Base-by-base conservation (phyloP, 805 yeast genomes). In the Pichia nakasei region DNA sequence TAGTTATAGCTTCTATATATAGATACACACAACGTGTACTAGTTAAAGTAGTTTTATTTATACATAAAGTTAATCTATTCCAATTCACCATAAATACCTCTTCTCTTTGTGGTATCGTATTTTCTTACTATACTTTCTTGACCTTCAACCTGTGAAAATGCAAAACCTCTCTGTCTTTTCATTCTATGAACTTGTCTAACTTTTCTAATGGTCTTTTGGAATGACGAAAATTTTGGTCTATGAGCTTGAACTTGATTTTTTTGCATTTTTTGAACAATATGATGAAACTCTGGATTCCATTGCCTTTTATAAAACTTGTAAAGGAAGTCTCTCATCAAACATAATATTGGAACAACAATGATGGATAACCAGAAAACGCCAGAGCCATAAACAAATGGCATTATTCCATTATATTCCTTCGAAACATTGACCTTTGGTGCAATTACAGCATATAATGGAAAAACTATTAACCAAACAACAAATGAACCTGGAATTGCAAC, bases 111-210 rank as follows among this genome's bases (percentile, higher is more conserved):
- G 3, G 97, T 91, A 63, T 93, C 98, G 57, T 93, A 93, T 69
- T 94, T 86, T 56, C 97, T 76, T 39, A 93, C 82, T 48, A 93
- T 76, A 58, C 81, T 80, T 52, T 88, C 96, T 65, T 89, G 96
- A 32, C 95, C 95, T 60, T 85, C 96, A 38, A 85, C 88, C 63
- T 93, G 97, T 7, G 97, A 88, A 57, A 93, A 93, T 2, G 99
- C 99, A 70, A 86, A 93, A 6, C 99, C 99, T 65, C 97, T 80
- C 66, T 93, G 98, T 58, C 93, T 93, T 61, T 94, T 85, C 85
- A 93, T 91, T 63, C 99, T 76, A 63, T 91, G 96, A 33, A 93
- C 97, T 64, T 94, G 99, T 64, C 99, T 82, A 21, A 93, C 97
- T 59, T 88, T 93, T 58, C 97, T 75, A 45, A 93, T 93, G 6